Percentiles rank a stretch among this genome's conserved stretches.
These are phyloP conservation scores for Solanum tarapatanum DNA, from an alignment of 257 asterid genomes.

Conservation along the genomic window DNA sequence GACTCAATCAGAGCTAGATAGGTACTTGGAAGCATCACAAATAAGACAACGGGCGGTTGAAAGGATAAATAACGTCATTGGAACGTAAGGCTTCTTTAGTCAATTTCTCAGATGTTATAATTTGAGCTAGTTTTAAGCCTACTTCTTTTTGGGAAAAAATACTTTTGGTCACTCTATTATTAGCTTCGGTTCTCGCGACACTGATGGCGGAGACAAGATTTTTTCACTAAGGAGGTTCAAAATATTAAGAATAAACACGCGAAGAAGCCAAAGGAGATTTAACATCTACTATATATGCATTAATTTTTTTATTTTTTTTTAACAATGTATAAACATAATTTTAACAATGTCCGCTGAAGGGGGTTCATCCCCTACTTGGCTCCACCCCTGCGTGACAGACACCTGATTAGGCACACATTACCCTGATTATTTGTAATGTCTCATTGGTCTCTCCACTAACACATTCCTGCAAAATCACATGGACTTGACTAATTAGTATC, in stretches of 20 bases:
- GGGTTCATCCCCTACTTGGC: neutral
- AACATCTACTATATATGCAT: neutral
- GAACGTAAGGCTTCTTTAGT: slow-evolving; percentile 59
- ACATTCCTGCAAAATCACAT: neutral
- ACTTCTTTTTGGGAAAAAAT: neutral
- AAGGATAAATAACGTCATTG: slow-evolving; percentile 74
- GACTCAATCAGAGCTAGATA: slow-evolving; percentile 84
- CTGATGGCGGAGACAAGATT: neutral
- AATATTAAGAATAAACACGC: neutral
- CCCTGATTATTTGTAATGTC: neutral
- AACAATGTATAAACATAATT: neutral
- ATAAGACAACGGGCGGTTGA: slow-evolving; percentile 80
- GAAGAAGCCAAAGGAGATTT: neutral
- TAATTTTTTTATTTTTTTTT: neutral
- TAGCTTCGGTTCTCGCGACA: neutral
- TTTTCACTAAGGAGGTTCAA: neutral
- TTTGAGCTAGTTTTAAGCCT: neutral
- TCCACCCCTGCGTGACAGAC: neutral
- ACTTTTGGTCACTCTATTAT: neutral
- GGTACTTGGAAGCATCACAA: slow-evolving; percentile 89
- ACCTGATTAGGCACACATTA: neutral
- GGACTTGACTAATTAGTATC: neutral
- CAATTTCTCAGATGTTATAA: neutral
- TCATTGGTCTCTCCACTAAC: neutral
- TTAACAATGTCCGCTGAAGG: neutral